These are phyloP conservation scores for Aspergillus ostianus DNA, from an alignment of 495 filamentous ascomycete genomes.

Conservation along the genomic window DNA sequence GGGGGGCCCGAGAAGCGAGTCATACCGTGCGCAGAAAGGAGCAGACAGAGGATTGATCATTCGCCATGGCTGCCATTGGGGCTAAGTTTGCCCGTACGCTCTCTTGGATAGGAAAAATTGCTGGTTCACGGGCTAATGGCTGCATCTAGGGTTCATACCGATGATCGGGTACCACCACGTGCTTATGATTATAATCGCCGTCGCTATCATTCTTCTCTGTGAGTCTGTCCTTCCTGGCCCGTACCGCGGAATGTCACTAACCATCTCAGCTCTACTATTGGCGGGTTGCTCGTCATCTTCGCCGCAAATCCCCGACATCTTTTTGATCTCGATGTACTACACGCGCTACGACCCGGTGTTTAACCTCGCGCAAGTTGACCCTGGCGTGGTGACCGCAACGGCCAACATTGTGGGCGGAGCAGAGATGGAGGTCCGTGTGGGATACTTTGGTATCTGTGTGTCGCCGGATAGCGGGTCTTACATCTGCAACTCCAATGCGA, in stretches of 20 bases:
- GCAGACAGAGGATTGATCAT: constrained; percentile 13
- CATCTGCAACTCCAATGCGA: constrained; percentile 67
- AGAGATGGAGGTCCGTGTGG: constrained; percentile 65
- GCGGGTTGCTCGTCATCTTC: constrained; percentile 70
- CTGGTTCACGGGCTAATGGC: constrained; percentile 11
- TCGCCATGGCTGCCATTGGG: constrained; percentile 32
- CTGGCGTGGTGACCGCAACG: constrained; percentile 68
- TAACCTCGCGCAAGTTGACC: constrained; percentile 76
- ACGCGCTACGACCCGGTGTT: constrained; percentile 59
- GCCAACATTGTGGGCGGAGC: constrained; percentile 64
- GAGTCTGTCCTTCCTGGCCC: constrained; percentile 36
- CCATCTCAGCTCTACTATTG: constrained; percentile 55
- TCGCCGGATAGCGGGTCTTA: constrained; percentile 60
- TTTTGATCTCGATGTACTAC: constrained; percentile 71
- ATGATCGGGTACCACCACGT: constrained; percentile 99
- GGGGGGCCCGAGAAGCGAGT: constrained; percentile 48
- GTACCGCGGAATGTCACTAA: constrained; percentile 26
- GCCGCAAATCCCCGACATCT: constrained; percentile 65
- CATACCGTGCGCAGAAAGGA: constrained; percentile 19
- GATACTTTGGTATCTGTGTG: constrained; percentile 70
- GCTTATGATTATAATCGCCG: constrained; percentile 92
- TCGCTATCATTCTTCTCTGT: constrained; percentile 95
- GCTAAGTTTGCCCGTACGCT: constrained; percentile 36
- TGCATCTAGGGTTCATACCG: constrained; percentile 71
- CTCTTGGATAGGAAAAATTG: not conserved